Conservation (phyloP, 345 rosid species). For the Syzygium aqueum region DNA sequence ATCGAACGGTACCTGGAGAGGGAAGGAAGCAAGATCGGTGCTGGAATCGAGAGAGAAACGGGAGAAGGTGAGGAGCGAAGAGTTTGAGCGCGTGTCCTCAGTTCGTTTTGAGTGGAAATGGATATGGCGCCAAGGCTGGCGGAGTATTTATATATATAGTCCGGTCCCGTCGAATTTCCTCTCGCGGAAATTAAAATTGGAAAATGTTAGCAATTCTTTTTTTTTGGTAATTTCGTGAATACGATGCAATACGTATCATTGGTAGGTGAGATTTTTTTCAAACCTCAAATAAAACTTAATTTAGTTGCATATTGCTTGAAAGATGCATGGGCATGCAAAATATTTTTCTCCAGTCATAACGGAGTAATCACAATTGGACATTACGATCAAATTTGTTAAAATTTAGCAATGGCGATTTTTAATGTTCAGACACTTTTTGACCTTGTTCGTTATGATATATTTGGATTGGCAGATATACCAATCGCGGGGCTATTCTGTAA, state of each 20-base stretch:
- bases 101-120: not conserved
- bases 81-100: not conserved
- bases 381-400: not conserved
- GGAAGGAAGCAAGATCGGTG: not conserved
- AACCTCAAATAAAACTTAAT: not conserved
- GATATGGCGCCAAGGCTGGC: not conserved
- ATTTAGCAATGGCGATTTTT: not conserved
- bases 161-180: not conserved
- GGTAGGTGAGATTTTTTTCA: not conserved
- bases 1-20: not conserved
- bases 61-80: not conserved
- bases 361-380: not conserved
- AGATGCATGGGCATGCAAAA: not conserved
- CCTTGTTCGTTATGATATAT: not conserved
- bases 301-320: not conserved
- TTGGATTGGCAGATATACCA: not conserved
- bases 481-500: not conserved
- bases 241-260: not conserved
- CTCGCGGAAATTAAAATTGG: not conserved
- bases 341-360: not conserved
- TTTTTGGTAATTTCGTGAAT: not conserved
- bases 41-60: not conserved
- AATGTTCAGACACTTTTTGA: not conserved
- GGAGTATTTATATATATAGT: not conserved
- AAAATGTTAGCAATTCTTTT: not conserved